Conservation (phyloP, 106 monocot species). For the Agapanthus africanus region DNA sequence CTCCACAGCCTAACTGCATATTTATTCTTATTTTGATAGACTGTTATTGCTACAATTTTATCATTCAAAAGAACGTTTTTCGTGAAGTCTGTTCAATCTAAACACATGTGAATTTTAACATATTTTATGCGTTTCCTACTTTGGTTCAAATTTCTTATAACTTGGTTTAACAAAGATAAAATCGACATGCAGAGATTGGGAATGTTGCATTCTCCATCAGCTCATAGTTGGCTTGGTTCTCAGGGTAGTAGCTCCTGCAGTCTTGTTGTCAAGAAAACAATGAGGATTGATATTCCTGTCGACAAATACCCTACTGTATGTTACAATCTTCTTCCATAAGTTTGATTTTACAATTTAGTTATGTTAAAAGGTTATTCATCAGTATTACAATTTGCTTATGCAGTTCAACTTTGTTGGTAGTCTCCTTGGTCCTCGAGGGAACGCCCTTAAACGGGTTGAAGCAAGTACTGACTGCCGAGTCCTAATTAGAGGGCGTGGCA, state of each 20-base stretch:
- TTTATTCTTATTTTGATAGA: not conserved
- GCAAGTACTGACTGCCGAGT: no score
- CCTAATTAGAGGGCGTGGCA: slow-evolving; percentile 88
- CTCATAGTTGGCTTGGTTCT: slow-evolving; percentile 69
- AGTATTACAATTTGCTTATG: no score
- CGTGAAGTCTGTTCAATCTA: not conserved
- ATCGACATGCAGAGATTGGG: slow-evolving; percentile 40
- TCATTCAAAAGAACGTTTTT: not conserved
- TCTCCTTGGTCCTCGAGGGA: slow-evolving; percentile 82
- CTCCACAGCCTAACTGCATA: not conserved
- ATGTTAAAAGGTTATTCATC: no score
- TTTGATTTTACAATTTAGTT: slow-evolving; percentile 11
- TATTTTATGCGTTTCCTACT: not conserved
- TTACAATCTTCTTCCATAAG: not conserved
- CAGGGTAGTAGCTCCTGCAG: slow-evolving; percentile 72
- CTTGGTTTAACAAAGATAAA: not conserved
- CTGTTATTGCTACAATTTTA: not conserved
- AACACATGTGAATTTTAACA: not conserved
- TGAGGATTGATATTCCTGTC: slow-evolving; percentile 88
- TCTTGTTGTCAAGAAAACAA: slow-evolving; percentile 76
- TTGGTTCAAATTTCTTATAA: not conserved
- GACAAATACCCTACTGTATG: slow-evolving; percentile 89
- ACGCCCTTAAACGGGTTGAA: no score
- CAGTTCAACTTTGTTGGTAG: slow-evolving; percentile 94
- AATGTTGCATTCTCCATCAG: slow-evolving; percentile 44